Base-by-base conservation (phyloP, 306 rosid genomes). In the Psophocarpus tetragonolobus region DNA sequence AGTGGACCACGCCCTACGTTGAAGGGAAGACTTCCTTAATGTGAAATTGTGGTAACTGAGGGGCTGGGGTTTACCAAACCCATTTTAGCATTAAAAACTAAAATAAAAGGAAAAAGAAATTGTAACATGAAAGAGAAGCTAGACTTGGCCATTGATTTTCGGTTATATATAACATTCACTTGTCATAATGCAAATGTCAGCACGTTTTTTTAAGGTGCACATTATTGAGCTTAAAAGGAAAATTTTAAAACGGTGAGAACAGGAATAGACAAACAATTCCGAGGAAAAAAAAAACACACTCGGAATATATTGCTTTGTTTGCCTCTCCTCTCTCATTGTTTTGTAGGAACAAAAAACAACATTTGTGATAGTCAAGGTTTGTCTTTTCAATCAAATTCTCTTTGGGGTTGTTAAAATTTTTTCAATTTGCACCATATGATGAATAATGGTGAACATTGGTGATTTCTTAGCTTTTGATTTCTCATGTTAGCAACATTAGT, bases 121-220 rank as follows among this genome's bases (percentile, higher is more conserved):
- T 63, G 50, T 71, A 82, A 67, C 79, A 76, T 42, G 20, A 42
- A 67, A 73, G 71, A 38, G 73, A 84, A 80, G 82, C 51, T 24
- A 73, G 68, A 42, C 53, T 48, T 56, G 62, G 65, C 42, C 62
- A 60, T 74, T 5, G 76, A 13, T 66, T 24, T 76, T 24, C 47
- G 4, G 78, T 62, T 76, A 62, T 80, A 69, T 44, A 79, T 45
- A 78, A 24, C 85, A 82, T 76, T 85, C 71, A 36, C 80, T 77
- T 53, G 45, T 30, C 78, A 74, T 85, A 50, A 73, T 68, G 81
- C 21, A 71, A 58, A 74, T 24, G 36, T 44, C 30, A 47, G 53
- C 78, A 64, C 67, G 71, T 74, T 77, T 82, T 75, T 61, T 53
- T 18, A 61, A 42, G 85, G 61, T 32, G 20, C 17, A 2, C 1